Evolutionary conservation across 2,329 filamentous ascomycete species (phyloP).

Genomic region (Talaromyces sp.): DNA sequence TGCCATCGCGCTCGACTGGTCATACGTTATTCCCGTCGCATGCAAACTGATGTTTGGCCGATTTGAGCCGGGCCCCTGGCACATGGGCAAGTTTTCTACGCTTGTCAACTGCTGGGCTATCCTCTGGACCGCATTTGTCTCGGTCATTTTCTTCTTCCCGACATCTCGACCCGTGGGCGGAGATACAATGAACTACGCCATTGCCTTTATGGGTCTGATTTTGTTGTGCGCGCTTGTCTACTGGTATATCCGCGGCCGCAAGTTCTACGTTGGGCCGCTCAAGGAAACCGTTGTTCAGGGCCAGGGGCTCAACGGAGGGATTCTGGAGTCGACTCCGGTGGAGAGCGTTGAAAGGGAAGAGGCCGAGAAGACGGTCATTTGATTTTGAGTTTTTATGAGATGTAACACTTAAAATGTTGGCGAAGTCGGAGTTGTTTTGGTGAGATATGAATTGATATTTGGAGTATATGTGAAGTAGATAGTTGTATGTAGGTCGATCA

Average conservation of each 20-base stretch:
- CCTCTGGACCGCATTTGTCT: constrained; percentile 50
- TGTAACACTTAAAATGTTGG: not conserved
- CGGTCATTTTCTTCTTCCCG: constrained; percentile 51
- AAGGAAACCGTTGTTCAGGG: constrained; percentile 12
- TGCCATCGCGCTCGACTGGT: constrained; percentile 35
- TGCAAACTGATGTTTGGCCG: constrained; percentile 48
- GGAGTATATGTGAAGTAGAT: not conserved
- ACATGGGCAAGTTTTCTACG: constrained; percentile 41
- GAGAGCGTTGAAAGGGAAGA: constrained; percentile 1
- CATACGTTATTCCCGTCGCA: constrained; percentile 53
- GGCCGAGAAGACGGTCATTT: not conserved
- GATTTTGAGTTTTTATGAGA: not conserved
- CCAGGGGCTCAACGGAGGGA: not conserved
- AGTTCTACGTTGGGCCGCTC: constrained; percentile 12
- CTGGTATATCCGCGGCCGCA: constrained; percentile 10
- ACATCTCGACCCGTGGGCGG: constrained; percentile 44
- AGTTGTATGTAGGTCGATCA: not conserved
- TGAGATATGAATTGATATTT: not conserved
- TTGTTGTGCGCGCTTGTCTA: constrained; percentile 9
- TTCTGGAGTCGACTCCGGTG: constrained; percentile 3
- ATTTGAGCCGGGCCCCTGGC: constrained; percentile 50
- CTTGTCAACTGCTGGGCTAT: constrained; percentile 47
- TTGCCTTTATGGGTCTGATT: constrained; percentile 12
- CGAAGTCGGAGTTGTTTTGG: not conserved
- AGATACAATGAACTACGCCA: constrained; percentile 32